Conservation (phyloP, 257 asterid genomes). For the Mentha longifolia region DNA sequence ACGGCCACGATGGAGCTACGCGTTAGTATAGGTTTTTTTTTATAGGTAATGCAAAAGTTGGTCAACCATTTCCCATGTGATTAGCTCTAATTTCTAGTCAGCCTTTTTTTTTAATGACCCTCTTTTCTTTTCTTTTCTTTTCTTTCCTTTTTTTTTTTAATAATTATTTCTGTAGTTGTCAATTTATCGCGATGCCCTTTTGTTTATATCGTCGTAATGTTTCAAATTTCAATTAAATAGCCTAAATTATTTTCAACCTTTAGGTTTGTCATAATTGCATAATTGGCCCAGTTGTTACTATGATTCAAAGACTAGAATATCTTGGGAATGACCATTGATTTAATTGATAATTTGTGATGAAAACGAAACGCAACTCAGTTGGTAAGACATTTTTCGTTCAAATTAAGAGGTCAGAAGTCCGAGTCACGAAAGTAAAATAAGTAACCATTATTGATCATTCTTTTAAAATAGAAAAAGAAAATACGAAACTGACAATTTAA, state of each 20-base stretch:
- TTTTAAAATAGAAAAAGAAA: no score
- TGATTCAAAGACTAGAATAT: background rate
- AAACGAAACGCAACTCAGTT: no score
- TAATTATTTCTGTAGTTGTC: conserved; percentile 28
- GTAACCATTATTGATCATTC: no score
- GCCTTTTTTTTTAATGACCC: conserved; percentile 32
- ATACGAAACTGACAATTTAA: no score
- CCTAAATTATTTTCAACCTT: background rate
- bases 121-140: conserved; percentile 15
- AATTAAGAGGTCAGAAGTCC: no score
- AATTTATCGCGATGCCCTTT: conserved; percentile 29
- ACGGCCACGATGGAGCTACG: conserved; percentile 27
- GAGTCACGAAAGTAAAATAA: no score
- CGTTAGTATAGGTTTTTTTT: conserved; percentile 39
- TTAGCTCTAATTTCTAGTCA: conserved; percentile 40
- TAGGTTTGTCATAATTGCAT: background rate
- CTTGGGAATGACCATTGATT: no score
- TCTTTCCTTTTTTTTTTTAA: no score
- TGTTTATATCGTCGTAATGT: conserved; percentile 17
- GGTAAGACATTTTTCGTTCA: no score
- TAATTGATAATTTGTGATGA: no score
- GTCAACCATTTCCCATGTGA: conserved; percentile 61
- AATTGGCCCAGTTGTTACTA: background rate
- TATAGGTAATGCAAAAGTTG: conserved; percentile 35
- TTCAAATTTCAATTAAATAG: background rate